Evolutionary conservation across 1,139 yeast species (phyloP).

Genomic region (Hyphopichia fennica): DNA sequence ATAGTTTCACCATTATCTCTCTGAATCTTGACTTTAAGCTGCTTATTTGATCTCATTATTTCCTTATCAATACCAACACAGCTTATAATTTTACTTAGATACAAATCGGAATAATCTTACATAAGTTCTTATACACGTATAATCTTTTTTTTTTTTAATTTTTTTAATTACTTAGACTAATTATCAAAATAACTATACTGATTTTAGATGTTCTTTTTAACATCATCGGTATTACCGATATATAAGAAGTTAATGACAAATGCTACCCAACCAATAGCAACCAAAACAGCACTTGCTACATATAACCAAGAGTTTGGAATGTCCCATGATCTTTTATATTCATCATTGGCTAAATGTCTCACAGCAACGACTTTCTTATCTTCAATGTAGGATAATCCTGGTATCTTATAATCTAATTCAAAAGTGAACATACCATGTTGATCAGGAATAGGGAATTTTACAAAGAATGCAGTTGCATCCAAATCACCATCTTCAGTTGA

Average conservation of each 20-base stretch:
- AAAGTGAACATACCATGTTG: slow-evolving; percentile 97
- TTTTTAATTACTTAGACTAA: not conserved
- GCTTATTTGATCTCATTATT: too few species aligned
- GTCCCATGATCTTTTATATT: slow-evolving; percentile 90
- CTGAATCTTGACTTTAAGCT: too few species aligned
- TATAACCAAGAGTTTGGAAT: slow-evolving; percentile 94
- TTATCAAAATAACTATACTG: not conserved
- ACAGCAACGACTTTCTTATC: slow-evolving; percentile 76
- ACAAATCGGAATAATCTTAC: too few species aligned
- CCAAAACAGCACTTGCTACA: slow-evolving; percentile 66
- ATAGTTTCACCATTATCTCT: not conserved
- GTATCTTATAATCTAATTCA: slow-evolving; percentile 72
- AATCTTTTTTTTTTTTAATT: not conserved
- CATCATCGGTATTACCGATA: slow-evolving; percentile 31
- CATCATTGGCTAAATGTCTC: slow-evolving; percentile 94
- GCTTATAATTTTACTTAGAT: too few species aligned
- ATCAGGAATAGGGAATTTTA: slow-evolving; percentile 76
- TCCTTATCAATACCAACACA: too few species aligned
- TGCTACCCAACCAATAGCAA: slow-evolving; percentile 70
- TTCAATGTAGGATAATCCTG: slow-evolving; percentile 69
- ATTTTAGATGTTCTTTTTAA: slow-evolving; percentile 31
- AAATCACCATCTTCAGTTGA: slow-evolving; percentile 37
- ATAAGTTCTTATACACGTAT: too few species aligned
- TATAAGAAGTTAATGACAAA: slow-evolving; percentile 70
- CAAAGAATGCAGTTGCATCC: slow-evolving; percentile 36